Base-by-base conservation (phyloP, 208 protist species). In the Leptomonas pyrrhocoris region DNA sequence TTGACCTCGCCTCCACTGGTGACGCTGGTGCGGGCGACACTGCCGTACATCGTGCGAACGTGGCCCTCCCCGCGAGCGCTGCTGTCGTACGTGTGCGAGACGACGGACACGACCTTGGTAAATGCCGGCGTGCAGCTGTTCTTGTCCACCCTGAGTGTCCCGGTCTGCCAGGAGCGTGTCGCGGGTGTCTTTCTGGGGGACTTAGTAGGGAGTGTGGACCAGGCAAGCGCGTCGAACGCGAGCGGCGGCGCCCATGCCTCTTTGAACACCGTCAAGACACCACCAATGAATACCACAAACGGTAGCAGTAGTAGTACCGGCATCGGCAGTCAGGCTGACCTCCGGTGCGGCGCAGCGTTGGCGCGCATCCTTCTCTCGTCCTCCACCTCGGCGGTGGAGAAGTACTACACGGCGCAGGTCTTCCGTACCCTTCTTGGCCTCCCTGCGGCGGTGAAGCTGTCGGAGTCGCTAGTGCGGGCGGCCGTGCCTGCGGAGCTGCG, bases 391-490 rank as follows among this genome's bases (percentile, higher is more conserved):
- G 54, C 65, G n/a, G 40, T 58, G 1, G 67, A 82, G 15, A 91
- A 92, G 68, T 94, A 90, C 61, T 94, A 90, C 78, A 83, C 86
- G 0, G 92, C 88, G 0, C 74, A 89, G 23, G 65, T 94, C 16
- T 60, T 96, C 16, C 59, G 74, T n/a, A 45, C 54, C 21, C 55
- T 94, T 7, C 45, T 93, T 12, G 36, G 36, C 25, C 30, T 86
- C 15, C 74, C 86, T 9, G 58, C 60, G 0, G 69, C 79, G 1
- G 65, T 79, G 4, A 45, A 53, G 38, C 61, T 93, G 9, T 30
- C 74, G 1, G 31, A 55, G 23, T 23, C 57, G 40, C 68, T 68
- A 1, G 69, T 73, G 60, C 40, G 43, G 18, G 15, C 40, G 1
- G 57, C 58, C 25, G 64, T 77, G n/a, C 72, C 72, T 2, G 49